phyloP scores from a whole-genome alignment of 2,329 filamentous ascomycete genomes.

The Colletotrichum paranaense region DNA sequence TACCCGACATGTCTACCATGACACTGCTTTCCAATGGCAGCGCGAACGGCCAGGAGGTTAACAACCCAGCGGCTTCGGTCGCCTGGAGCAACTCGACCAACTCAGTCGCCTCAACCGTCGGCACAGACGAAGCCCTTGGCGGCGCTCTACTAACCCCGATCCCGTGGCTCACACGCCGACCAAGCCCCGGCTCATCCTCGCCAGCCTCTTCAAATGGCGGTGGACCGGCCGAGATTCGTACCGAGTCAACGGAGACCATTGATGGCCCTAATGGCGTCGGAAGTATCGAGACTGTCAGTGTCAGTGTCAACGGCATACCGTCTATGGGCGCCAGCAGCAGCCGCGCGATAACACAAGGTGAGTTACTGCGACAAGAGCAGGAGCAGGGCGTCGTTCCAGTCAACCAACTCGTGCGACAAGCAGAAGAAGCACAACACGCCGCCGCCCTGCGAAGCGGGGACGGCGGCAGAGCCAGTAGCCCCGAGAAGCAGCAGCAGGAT shows the following conservation, averaged over 20 bases:
- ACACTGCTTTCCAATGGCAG: conserved; percentile 70
- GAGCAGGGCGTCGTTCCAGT: conserved; percentile 82
- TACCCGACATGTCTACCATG: conserved; percentile 68
- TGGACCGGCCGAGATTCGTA: conserved; percentile 66
- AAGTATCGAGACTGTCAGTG: conserved; percentile 83
- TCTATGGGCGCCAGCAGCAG: conserved; percentile 56
- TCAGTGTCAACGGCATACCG: conserved; percentile 77
- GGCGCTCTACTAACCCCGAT: conserved; percentile 94
- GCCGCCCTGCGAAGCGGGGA: conserved; percentile 29
- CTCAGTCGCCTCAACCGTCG: conserved; percentile 61
- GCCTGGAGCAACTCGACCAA: conserved; percentile 61
- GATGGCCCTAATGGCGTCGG: conserved; percentile 84
- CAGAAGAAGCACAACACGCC: conserved; percentile 37
- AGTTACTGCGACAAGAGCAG: conserved; percentile 88
- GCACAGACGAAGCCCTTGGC: conserved; percentile 88
- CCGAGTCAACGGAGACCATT: conserved; percentile 82
- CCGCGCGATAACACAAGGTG: conserved; percentile 81
- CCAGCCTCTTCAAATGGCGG: conserved; percentile 24
- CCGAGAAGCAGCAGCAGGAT: conserved; percentile 37
- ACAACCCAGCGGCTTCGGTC: conserved; percentile 50
- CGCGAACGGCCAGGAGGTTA: conserved; percentile 51
- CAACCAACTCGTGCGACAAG: conserved; percentile 63
- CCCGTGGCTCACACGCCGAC: conserved; percentile 76
- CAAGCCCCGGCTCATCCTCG: conserved; percentile 37
- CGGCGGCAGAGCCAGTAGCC: conserved; percentile 22